These are phyloP conservation scores for Hordeum vulgare DNA, from an alignment of 176 grass and related monocot genomes.

Conservation along the genomic window MorexV3_pseudomolecules_assembly NC_058518.1:38265945-38266444, in stretches of 20 bases:
- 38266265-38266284: neutral
- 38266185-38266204: slow-evolving; percentile 6
- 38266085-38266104: slow-evolving; percentile 97
- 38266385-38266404: neutral
- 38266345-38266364: neutral
- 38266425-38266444: neutral
- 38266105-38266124: slow-evolving; percentile 92
- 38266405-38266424: neutral
- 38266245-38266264: neutral
- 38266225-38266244: neutral
- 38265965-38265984: slow-evolving; percentile 16
- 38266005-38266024: slow-evolving; percentile 57
- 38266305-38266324: neutral
- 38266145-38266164: slow-evolving; percentile 91
- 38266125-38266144: slow-evolving; percentile 97
- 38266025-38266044: slow-evolving; percentile 94
- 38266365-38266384: neutral
- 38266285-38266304: neutral
- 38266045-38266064: slow-evolving; percentile 93
- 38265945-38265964: slow-evolving; percentile 26
- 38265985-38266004: slow-evolving; percentile 18
- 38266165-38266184: slow-evolving; percentile 18
- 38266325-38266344: slow-evolving; percentile 3
- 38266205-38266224: neutral
- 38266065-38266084: slow-evolving; percentile 99